phyloP scores from a whole-genome alignment of 805 yeast genomes.

The Yarrowia bubula region DNA sequence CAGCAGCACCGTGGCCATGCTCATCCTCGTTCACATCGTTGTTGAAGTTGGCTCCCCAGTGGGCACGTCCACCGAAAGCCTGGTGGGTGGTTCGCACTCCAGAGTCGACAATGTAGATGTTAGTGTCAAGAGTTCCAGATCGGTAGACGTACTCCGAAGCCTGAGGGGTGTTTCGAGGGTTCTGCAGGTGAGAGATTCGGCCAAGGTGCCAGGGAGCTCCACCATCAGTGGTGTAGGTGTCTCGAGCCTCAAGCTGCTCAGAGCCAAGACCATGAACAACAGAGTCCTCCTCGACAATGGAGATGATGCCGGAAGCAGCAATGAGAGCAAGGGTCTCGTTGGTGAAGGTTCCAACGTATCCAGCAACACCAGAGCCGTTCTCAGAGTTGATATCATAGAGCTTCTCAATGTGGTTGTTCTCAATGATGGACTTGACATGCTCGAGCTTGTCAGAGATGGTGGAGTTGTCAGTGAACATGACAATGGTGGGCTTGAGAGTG shows the following conservation, averaged over 20 bases:
- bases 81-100: constrained; percentile 77
- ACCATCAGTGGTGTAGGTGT: constrained; percentile 46
- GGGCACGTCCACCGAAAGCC: constrained; percentile 81
- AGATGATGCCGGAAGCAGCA: constrained; percentile 53
- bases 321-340: constrained; percentile 46
- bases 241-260: constrained; percentile 49
- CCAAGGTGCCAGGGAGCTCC: constrained; percentile 77
- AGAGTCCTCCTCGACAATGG: constrained; percentile 67
- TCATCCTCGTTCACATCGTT: constrained; percentile 73
- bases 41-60: constrained; percentile 84
- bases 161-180: constrained; percentile 35
- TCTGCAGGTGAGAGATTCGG: constrained; percentile 60
- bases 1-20: constrained; percentile 94
- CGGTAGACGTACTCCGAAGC: constrained; percentile 70
- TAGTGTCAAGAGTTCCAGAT: constrained; percentile 78
- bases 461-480: constrained; percentile 8
- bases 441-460: constrained; percentile 6
- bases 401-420: neutral
- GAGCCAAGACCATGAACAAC: constrained; percentile 51
- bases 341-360: constrained; percentile 49
- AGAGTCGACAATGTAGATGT: constrained; percentile 85
- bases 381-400: neutral
- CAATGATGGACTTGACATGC: neutral
- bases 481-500: neutral
- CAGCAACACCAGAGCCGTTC: constrained; percentile 40